Percentiles rank a stretch among this genome's conserved stretches.
Conservation (phyloP, 768 basidiomycete genomes). For the Lentinula sp. region DNA sequence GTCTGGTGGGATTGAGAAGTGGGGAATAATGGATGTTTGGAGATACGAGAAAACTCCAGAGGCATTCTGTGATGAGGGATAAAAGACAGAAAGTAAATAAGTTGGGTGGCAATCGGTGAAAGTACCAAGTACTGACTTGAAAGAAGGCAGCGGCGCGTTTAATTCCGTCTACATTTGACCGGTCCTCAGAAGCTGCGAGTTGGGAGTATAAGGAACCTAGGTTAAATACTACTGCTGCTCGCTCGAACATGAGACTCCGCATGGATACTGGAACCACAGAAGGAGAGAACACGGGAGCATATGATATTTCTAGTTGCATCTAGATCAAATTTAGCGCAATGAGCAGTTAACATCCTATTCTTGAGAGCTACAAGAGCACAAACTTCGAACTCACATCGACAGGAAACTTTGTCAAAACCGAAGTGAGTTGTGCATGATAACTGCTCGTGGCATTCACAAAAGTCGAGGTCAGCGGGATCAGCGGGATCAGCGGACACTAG, state of each 20-base stretch:
- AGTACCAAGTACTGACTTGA: conserved; percentile 41
- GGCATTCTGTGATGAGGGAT: conserved; percentile 39
- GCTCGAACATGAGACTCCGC: conserved; percentile 76
- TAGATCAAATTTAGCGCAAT: conserved; percentile 17
- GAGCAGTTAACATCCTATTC: neutral
- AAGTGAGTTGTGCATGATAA: conserved; percentile 88
- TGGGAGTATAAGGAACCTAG: conserved; percentile 83
- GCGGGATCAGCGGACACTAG: neutral
- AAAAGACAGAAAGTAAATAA: neutral
- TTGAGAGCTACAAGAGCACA: neutral
- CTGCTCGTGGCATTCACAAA: conserved; percentile 30
- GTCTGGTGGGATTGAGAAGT: conserved; percentile 38
- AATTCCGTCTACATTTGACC: conserved; percentile 71
- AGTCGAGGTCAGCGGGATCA: neutral
- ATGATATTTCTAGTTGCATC: conserved; percentile 71
- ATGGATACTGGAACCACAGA: conserved; percentile 53
- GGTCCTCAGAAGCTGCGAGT: conserved; percentile 65
- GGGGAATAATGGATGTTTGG: conserved; percentile 44
- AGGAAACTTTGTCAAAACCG: conserved; percentile 81
- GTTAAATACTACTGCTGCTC: conserved; percentile 77
- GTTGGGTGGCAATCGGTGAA: neutral
- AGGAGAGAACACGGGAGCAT: conserved; percentile 65
- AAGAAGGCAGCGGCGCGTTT: conserved; percentile 70
- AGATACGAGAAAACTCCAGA: conserved; percentile 71
- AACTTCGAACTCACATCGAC: conserved; percentile 43